Base-by-base conservation (phyloP, 2,329 filamentous ascomycete species). In the Tolypocladium sp. region DNA sequence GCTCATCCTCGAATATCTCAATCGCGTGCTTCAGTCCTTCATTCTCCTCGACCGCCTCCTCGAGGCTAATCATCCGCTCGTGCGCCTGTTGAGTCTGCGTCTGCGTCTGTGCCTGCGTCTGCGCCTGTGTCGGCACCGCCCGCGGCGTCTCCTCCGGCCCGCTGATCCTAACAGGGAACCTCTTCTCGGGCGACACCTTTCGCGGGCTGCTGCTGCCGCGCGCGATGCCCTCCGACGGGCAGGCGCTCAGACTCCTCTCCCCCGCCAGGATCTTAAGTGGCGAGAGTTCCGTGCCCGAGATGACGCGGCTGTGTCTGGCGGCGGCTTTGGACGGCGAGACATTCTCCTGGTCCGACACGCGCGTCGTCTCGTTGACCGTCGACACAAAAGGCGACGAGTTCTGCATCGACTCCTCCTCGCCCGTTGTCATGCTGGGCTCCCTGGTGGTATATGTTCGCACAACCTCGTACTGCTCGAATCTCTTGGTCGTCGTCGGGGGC, bases 161-260 rank as follows among this genome's bases (percentile, higher is more conserved):
- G 71, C 76, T 80, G 66, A 85, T 74, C 69, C 81, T 84, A 65
- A 87, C 78, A 58, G 84, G 84, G 66, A 87, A 87, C 59, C 84
- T 77, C 69, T 81, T 84, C 62, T 82, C 81, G 20, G 82, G 81
- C 46, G 68, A 79, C 52, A 77, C 63, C 62, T 77, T 81, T 59
- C 79, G 72, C 35, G 81, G 78, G 64, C 77, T 82, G 51, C 74
- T 42, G 35, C 58, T 41, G 73, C 10, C 71, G 66, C 53, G 71
- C 64, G 17, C 69, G 67, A 57, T 69, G 67, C 65, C 69, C 52
- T 64, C 59, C 59, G 58, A 67, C 57, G 42, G 60, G 59, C 61
- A 62, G 53, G 62, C n/a, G 53, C 56, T 56, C 57, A 59, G 52
- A 58, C 63, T 56, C 61, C 62, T 65, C 61, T 71, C 69, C 44